Base-by-base conservation (phyloP, 1,139 yeast species). In the Scheffersomyces parashehatae region DNA sequence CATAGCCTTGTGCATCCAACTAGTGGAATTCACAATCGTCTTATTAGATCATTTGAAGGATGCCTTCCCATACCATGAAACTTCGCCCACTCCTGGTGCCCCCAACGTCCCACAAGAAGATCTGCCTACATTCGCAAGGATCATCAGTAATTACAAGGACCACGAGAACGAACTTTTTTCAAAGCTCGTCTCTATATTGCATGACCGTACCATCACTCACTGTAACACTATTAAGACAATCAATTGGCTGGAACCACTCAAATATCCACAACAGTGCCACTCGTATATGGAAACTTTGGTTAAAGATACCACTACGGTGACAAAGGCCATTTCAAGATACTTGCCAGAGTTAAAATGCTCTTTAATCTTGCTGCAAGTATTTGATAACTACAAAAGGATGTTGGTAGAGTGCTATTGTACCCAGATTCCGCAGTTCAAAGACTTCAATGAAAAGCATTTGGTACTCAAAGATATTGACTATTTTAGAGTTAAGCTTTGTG, bases 151-250 rank as follows among this genome's bases (percentile, higher is more conserved):
- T 38, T 77, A 78, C 55, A 71, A 69, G 42, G 85, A 81, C 44
- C 93, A 86, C 53, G 85, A 83, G 48, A 73, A 70, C 43, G 88
- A 85, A 51, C 72, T 87, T n/a, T 81, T 82, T 48, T 68, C 78
- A 32, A 85, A 86, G 59, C 72, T 87, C 44, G 79, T 85, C 24
- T 74, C 85, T 2, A 77, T 86, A 29, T 85, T 86, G 91, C 73
- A 75, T 40, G 93, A 85, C 49, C 76, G 89, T 46, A 77, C 85
- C 3, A 52, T 64, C 2, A 65, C 62, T 36, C 85, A 82, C 54
- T 71, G 83, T 45, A 58, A 61, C 20, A 67, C 77, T 4, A 68
- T 83, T 7, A 56, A 66, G 6, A 64, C 62, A 28, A 71, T 76
- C 5, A 75, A 83, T 53, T 82, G 85, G 82, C 65, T 79, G 1